Evolutionary conservation across 169 alveolate species (phyloP).

Genomic region (Plasmodium chabaudi): DNA sequence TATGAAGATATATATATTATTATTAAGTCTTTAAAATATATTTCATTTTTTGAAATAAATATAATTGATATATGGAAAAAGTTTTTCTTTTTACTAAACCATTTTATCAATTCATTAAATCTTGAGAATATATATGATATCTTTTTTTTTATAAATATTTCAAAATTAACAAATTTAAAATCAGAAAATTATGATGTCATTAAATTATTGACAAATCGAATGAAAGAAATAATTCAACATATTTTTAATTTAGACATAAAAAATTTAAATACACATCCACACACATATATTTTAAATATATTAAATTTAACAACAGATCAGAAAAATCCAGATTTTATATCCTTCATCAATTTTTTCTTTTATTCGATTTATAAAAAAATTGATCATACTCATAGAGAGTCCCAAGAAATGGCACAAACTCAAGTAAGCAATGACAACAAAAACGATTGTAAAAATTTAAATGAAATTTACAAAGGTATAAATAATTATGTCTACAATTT

Average conservation of each 20-base stretch:
- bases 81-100: constrained; percentile 32
- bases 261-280: constrained; percentile 34
- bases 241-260: constrained; percentile 9
- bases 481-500: constrained; percentile 36
- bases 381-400: neutral
- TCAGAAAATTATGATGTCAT: constrained; percentile 54
- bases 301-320: constrained; percentile 9
- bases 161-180: constrained; percentile 29
- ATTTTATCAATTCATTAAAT: constrained; percentile 41
- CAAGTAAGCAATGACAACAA: neutral
- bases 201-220: constrained; percentile 19
- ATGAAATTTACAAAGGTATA: constrained; percentile 6
- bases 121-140: constrained; percentile 53
- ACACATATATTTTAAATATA: constrained; percentile 44
- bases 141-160: constrained; percentile 34
- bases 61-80: constrained; percentile 40
- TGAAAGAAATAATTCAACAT: constrained; percentile 16
- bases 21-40: constrained; percentile 45
- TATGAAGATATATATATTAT: constrained; percentile 51
- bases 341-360: constrained; percentile 17
- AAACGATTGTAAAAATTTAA: neutral
- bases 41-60: constrained; percentile 41
- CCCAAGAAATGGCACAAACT: neutral
- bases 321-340: constrained; percentile 2
- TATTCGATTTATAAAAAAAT: constrained; percentile 34